Evolutionary conservation across 805 yeast species (phyloP), one percentile per base, ranked within the genome.

Genomic region (Saccharomycopsis sp.): DNA sequence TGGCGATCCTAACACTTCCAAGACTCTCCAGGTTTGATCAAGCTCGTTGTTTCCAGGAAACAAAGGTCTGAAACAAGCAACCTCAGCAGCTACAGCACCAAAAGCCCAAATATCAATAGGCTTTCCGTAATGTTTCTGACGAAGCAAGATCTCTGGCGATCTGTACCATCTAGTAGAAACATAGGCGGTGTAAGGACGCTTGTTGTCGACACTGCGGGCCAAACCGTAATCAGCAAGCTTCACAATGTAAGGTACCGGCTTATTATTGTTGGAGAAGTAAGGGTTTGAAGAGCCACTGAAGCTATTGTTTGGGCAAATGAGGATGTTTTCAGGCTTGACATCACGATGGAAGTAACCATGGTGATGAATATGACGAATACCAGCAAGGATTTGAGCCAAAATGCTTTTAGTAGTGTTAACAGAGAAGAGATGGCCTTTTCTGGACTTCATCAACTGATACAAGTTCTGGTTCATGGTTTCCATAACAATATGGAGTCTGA

Each of bases 311-410:
- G 85, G 82, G 42, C 84, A 76, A 2, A 92, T 82, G 64, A 93
- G 78, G 24, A 93, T 86, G 70, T 93, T 93, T 67, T 93, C 97
- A 0, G 99, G 98, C 71, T 93, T 93, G 54, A 93, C 78, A 74
- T 93, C 99, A 58, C 99, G 80, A 70, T 93, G 98, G 67, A 85
- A 85, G 67, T 78, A 89, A 9, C 80, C 79, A 64, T 77, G 73
- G 25, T 71, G 69, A 67, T 89, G 99, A 57, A 93, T 90, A 70
- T 93, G 97, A 58, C 83, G 80, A 29, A 92, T 77, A 2, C 94
- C 99, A 58, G 80, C 77, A 58, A 89, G 73, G 1, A 92, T 70
- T 69, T 92, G 97, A 9, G 84, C 72, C 53, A 87, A 69, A 51
- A 90, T 83, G 53, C 90, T 82, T 65, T 78, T 84, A 61, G 89